Base-by-base conservation (phyloP, 2,329 filamentous ascomycete genomes). In the Metarhizium guizhouense region DNA sequence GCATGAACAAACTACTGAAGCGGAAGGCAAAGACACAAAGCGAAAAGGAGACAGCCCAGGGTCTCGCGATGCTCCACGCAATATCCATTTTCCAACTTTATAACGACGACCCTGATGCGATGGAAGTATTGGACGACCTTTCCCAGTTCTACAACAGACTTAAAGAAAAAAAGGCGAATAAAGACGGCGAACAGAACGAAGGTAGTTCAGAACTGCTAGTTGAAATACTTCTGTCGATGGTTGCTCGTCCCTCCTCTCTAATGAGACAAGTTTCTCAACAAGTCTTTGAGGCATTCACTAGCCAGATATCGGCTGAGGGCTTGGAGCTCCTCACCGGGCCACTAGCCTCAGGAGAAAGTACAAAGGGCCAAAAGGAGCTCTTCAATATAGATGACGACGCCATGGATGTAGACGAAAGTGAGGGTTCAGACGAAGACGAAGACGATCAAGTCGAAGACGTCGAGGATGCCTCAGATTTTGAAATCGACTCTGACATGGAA, bases 181-280 rank as follows among this genome's bases (percentile, higher is more conserved):
- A 82, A 59, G 72, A 81, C 43, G 76, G 82, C 63, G 70, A 74
- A 59, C 72, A 80, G 47, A 76, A 82, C 63, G 70, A 74, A 1
- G 81, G 80, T 6, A 76, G 77, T 11, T 87, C 90, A 0, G 85
- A 89, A 64, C 79, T 90, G 30, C 72, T 96, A 8, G 84, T 96
- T 2, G 94, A 97, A 65, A 88, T 97, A 53, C 72, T 99, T 7
- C 76, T 97, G n/a, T 89, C 90, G 53, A 90, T 97, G 73, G 82
- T 95, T 2, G 89, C 91, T 0, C 90, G 90, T 59, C 88, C 87
- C 3, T 96, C 92, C 1, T 83, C 86, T 10, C 76, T 97, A 53
- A 88, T 95, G 75, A 84, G 90, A 34, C 90, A 92, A 63, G 86
- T 95, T 54, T 90, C 90, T 6, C 86, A 93, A 66, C 88, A 94